A percentile compares a stretch with the other conserved stretches of the same genome.
Evolutionary conservation across 331 rosid species (phyloP).

Genomic region (Malus hybrid): DNA sequence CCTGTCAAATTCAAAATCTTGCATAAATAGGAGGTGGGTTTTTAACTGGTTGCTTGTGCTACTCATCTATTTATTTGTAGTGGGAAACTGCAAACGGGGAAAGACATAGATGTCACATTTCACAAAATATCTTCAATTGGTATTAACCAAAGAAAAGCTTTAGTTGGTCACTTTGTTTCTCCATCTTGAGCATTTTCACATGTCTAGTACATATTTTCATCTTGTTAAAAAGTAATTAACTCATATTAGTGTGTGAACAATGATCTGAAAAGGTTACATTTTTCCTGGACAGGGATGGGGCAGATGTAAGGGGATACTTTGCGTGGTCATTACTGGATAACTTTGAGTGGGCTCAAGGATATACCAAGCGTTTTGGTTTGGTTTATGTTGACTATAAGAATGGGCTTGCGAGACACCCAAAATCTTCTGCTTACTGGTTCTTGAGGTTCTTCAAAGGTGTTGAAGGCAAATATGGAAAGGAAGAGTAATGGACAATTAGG

Average conservation of each 20-base stretch:
- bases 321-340: slow-evolving; percentile 94
- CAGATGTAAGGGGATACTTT: slow-evolving; percentile 79
- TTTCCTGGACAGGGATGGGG: slow-evolving; percentile 68
- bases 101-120: background rate
- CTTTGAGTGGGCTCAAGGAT: slow-evolving; percentile 96
- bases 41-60: background rate
- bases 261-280: background rate
- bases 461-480: slow-evolving; percentile 45
- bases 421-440: slow-evolving; percentile 94
- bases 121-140: background rate
- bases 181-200: background rate
- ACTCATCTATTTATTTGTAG: background rate
- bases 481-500: slow-evolving; percentile 24
- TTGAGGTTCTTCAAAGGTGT: slow-evolving; percentile 54
- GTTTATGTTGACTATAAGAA: slow-evolving; percentile 75
- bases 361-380: slow-evolving; percentile 93
- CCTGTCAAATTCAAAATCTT: background rate
- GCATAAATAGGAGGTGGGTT: background rate
- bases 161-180: background rate
- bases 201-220: background rate
- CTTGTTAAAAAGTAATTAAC: background rate
- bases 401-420: slow-evolving; percentile 76
- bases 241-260: background rate
- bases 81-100: background rate
- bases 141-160: background rate